These are phyloP conservation scores for Karstenula rhodostoma DNA, from an alignment of 2,329 filamentous ascomycete genomes.

Conservation along the genomic window DNA sequence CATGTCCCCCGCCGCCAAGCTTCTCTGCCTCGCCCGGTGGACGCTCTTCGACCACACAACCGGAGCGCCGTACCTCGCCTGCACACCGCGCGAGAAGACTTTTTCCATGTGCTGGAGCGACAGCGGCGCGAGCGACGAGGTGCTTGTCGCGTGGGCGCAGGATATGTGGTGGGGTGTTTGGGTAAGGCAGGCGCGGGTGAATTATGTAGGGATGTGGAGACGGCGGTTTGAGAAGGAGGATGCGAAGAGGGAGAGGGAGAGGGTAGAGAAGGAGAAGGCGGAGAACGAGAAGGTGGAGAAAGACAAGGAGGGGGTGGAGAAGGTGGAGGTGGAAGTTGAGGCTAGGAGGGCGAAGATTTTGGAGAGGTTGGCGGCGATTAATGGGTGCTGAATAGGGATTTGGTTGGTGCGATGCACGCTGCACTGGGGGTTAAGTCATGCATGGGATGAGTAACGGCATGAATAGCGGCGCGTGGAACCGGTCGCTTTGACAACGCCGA, in stretches of 20 bases:
- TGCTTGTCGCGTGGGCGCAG: conserved; percentile 26
- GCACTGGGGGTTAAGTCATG: not conserved
- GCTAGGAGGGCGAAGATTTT: conserved; percentile 16
- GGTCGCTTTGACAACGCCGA: no score
- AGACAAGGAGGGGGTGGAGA: no score
- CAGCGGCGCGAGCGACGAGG: conserved; percentile 23
- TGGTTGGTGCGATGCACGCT: not conserved
- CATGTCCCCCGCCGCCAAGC: conserved; percentile 32
- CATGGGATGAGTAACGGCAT: no score
- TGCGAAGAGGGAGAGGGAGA: conserved; percentile 8
- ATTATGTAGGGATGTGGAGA: conserved; percentile 37
- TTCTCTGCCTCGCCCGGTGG: conserved; percentile 39
- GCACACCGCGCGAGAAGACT: conserved; percentile 28
- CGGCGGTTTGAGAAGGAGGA: conserved; percentile 33
- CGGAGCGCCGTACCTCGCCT: conserved; percentile 22
- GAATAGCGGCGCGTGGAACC: no score
- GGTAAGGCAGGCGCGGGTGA: conserved; percentile 30
- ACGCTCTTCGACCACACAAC: conserved; percentile 29
- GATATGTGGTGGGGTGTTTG: conserved; percentile 38
- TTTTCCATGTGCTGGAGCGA: conserved; percentile 33
- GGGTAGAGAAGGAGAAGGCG: conserved; percentile 4
- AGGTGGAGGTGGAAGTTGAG: not conserved
- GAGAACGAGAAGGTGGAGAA: not conserved
- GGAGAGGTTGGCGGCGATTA: conserved; percentile 17
- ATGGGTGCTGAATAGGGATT: not conserved